A percentile compares a stretch with the other conserved stretches of the same genome.
phyloP scores from a whole-genome alignment of 2,329 filamentous ascomycete species.

The Thelonectria discophora region DNA sequence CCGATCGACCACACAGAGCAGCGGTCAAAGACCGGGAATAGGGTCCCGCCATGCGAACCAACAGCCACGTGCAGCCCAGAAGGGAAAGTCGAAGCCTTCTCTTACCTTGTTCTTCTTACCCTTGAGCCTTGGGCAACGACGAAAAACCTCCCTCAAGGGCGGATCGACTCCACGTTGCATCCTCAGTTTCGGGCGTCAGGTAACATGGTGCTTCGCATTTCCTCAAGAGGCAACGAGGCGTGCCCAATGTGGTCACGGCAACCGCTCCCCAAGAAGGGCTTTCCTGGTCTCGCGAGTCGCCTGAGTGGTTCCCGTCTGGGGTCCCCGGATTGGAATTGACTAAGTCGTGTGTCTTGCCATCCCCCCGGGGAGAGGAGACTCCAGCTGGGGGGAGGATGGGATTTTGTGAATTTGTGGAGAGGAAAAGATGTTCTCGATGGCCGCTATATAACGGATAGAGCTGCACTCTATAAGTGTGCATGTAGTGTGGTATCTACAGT shows the following conservation, averaged over 20 bases:
- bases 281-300: neutral
- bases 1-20: neutral
- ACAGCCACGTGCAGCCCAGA: neutral
- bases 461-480: slow-evolving; percentile 4
- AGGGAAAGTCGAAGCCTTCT: neutral
- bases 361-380: slow-evolving; percentile 4
- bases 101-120: no score
- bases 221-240: slow-evolving; percentile 19
- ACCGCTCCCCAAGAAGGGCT: slow-evolving; percentile 17
- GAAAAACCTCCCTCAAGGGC: neutral
- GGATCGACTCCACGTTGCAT: neutral
- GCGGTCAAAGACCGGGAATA: neutral
- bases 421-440: neutral
- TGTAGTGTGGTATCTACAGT: neutral
- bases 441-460: slow-evolving; percentile 12
- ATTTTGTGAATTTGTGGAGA: slow-evolving; percentile 12
- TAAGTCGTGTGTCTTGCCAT: neutral
- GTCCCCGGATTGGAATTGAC: slow-evolving; percentile 33
- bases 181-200: neutral
- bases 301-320: slow-evolving; percentile 30
- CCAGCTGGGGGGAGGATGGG: slow-evolving; percentile 4
- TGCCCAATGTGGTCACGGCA: slow-evolving; percentile 20
- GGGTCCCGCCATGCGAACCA: neutral
- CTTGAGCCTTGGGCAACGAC: no score
- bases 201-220: slow-evolving; percentile 26